phyloP scores from a whole-genome alignment of 106 monocot genomes.

The Allium fistulosum region DNA sequence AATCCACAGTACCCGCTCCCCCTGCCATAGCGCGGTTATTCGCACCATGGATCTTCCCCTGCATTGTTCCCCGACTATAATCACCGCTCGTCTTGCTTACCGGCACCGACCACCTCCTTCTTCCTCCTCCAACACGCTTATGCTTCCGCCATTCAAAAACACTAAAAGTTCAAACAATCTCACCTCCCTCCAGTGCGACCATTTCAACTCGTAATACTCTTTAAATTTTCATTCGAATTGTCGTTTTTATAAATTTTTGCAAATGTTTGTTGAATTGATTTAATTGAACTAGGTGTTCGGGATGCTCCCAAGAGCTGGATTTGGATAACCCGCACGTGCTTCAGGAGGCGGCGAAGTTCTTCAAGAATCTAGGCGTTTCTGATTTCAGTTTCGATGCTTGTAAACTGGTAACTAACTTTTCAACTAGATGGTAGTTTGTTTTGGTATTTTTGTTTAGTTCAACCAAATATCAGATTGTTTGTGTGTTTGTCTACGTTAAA shows the following conservation, averaged over 20 bases:
- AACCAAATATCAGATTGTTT: not conserved
- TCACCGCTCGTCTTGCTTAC: conserved; percentile 23
- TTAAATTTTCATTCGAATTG: not conserved
- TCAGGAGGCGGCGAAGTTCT: conserved; percentile 49
- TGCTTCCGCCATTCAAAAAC: not conserved
- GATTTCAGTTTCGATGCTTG: conserved; percentile 78
- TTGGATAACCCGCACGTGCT: conserved; percentile 65
- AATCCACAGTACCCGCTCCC: not conserved
- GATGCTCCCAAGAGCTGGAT: conserved; percentile 78
- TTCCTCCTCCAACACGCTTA: conserved; percentile 7
- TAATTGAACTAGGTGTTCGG: conserved; percentile 53
- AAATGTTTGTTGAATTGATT: not conserved
- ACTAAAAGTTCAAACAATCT: conserved; percentile 1
- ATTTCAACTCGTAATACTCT: conserved; percentile 60
- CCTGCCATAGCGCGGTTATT: not conserved
- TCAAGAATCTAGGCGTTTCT: conserved; percentile 49
- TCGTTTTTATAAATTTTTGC: not conserved
- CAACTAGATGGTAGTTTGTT: not conserved
- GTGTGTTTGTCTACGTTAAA: not conserved
- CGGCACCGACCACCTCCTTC: conserved; percentile 4
- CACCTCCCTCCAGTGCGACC: conserved; percentile 57
- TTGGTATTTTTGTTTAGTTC: not conserved
- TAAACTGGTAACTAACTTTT: conserved; percentile 29
- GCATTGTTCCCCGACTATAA: conserved; percentile 3
- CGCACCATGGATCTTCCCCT: conserved; percentile 24